Conservation (phyloP, 352 stramenopile genomes). For the Phytophthora sojae region DNA sequence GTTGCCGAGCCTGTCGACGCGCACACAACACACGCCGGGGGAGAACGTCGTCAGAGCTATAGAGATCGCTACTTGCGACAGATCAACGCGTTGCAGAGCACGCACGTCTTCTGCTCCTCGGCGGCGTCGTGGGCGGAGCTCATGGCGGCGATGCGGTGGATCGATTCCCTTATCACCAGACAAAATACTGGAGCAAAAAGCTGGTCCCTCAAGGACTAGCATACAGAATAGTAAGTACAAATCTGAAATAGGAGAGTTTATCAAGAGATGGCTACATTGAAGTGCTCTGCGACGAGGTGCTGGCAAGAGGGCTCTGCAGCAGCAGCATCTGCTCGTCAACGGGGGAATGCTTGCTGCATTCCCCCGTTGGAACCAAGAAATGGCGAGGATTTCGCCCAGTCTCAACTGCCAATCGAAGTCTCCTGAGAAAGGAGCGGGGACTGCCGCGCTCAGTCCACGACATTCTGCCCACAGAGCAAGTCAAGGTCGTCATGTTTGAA, state of each 20-base stretch:
- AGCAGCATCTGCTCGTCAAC: too few species aligned
- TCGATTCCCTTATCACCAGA: constrained; percentile 19
- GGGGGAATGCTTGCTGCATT: too few species aligned
- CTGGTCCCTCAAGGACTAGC: background rate
- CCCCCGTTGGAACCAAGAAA: too few species aligned
- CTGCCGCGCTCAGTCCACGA: too few species aligned
- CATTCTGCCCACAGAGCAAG: too few species aligned
- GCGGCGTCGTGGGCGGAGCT: constrained; percentile 54
- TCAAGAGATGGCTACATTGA: background rate
- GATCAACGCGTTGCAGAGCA: background rate
- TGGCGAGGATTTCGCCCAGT: too few species aligned
- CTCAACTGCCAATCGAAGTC: too few species aligned
- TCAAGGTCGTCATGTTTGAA: too few species aligned
- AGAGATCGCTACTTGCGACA: background rate
- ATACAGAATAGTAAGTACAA: background rate
- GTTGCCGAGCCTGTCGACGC: constrained; percentile 64
- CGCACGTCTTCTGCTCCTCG: constrained; percentile 72
- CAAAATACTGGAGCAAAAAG: constrained; percentile 5
- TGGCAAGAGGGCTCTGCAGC: too few species aligned
- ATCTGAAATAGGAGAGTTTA: background rate
- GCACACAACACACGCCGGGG: too few species aligned
- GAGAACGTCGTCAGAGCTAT: background rate
- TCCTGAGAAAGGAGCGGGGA: too few species aligned
- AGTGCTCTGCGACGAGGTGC: too few species aligned
- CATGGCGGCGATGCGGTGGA: constrained; percentile 31